phyloP scores from a whole-genome alignment of 208 protist species.

The Leishmania amazonensis region DNA sequence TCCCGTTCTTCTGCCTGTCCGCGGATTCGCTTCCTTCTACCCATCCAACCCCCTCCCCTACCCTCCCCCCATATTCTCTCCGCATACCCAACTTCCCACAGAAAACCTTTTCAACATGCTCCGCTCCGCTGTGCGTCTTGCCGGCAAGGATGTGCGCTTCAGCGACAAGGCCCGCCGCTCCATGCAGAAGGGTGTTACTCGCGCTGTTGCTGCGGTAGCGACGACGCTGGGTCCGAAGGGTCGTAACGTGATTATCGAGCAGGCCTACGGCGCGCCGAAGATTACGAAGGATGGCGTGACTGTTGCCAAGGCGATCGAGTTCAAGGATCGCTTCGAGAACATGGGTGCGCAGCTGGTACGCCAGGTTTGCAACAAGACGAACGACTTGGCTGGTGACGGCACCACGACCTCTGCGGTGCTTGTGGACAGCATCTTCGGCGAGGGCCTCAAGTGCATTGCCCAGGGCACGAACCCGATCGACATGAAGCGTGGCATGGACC shows the following conservation, averaged over 20 bases:
- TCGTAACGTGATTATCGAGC: conserved; percentile 99
- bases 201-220: conserved; percentile 96
- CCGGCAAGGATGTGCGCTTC: conserved; percentile 96
- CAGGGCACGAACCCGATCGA: conserved; percentile 99
- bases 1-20: background rate
- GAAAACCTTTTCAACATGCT: conserved; percentile 36
- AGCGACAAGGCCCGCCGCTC: conserved; percentile 88
- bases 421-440: conserved; percentile 97
- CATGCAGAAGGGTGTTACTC: conserved; percentile 96
- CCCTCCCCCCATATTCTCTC: background rate
- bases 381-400: conserved; percentile 98
- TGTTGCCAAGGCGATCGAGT: conserved; percentile 99
- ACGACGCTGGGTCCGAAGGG: conserved; percentile 99
- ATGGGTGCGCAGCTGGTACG: conserved; percentile 98
- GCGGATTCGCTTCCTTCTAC: background rate
- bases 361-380: conserved; percentile 98
- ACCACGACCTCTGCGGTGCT: conserved; percentile 99
- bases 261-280: conserved; percentile 97
- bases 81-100: background rate
- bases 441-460: conserved; percentile 97
- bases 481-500: conserved; percentile 97
- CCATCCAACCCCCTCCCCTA: background rate
- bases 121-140: conserved; percentile 48
- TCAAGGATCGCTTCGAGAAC: conserved; percentile 98
- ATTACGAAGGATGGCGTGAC: conserved; percentile 99